Conservation (phyloP, 345 rosid species). For the Noccaea caerulescens region DNA sequence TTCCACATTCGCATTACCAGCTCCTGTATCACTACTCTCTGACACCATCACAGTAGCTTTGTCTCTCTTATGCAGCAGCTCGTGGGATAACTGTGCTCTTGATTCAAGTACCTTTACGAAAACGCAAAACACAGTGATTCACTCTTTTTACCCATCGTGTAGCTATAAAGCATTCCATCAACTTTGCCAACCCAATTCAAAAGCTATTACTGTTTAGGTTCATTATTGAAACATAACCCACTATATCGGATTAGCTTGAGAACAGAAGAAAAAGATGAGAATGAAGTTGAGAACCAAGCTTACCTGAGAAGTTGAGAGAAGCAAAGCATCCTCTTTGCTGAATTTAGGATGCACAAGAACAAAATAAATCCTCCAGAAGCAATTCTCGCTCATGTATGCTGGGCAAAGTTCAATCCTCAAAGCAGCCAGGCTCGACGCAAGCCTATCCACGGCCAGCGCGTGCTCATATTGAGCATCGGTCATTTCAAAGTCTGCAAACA, state of each 20-base stretch:
- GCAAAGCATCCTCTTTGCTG: conserved; percentile 70
- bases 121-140: neutral
- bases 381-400: conserved; percentile 79
- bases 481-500: conserved; percentile 73
- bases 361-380: conserved; percentile 97
- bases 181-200: neutral
- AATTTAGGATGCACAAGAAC: conserved; percentile 94
- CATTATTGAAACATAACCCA: neutral
- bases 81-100: conserved; percentile 76
- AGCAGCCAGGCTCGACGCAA: conserved; percentile 75
- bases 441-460: conserved; percentile 70
- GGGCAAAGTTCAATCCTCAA: conserved; percentile 92
- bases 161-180: neutral
- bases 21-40: conserved; percentile 44
- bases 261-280: neutral
- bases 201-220: neutral
- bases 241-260: neutral
- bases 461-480: conserved; percentile 83
- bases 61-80: conserved; percentile 67
- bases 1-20: conserved; percentile 12
- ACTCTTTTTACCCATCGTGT: neutral
- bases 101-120: conserved; percentile 70
- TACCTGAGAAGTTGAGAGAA: conserved; percentile 86
- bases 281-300: conserved; percentile 27
- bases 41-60: conserved; percentile 52